Conservation (phyloP, 768 basidiomycete species). For the Hygrophorus russula region DNA sequence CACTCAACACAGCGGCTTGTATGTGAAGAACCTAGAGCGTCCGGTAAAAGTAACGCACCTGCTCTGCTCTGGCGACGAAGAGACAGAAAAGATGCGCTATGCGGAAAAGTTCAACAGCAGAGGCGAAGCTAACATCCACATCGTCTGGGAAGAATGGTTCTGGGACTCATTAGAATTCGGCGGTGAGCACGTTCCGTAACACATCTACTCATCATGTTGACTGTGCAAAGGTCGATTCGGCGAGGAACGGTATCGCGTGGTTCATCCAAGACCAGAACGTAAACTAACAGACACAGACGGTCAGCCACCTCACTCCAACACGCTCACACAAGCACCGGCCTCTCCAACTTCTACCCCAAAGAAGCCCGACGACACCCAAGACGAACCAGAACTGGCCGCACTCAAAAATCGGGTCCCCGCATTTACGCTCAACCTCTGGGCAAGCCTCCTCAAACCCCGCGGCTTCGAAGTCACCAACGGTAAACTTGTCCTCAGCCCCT, state of each 20-base stretch:
- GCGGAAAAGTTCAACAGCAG: constrained; percentile 62
- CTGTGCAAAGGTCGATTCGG: constrained; percentile 43
- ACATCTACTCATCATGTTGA: neutral
- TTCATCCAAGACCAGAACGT: constrained; percentile 49
- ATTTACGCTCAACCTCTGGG: constrained; percentile 61
- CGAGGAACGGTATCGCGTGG: constrained; percentile 48
- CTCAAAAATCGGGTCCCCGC: constrained; percentile 39
- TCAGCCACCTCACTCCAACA: neutral
- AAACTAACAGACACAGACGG: constrained; percentile 17
- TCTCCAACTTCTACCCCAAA: constrained; percentile 12
- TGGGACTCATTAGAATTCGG: constrained; percentile 82
- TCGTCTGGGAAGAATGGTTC: constrained; percentile 96
- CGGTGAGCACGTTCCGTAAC: constrained; percentile 24
- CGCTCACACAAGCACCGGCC: constrained; percentile 10
- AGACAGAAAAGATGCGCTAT: constrained; percentile 70
- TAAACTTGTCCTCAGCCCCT: constrained; percentile 50
- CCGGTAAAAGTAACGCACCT: constrained; percentile 80
- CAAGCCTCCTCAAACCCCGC: constrained; percentile 50
- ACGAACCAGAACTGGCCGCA: constrained; percentile 39
- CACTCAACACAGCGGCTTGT: constrained; percentile 49
- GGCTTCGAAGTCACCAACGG: constrained; percentile 54
- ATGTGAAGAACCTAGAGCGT: constrained; percentile 66
- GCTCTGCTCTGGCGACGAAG: constrained; percentile 56
- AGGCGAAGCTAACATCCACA: constrained; percentile 60
- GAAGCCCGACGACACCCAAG: constrained; percentile 32